A percentile compares a stretch with the other conserved stretches of the same genome.
phyloP scores from a whole-genome alignment of 441 rosid species.

The Syzygium syzygioides region DNA sequence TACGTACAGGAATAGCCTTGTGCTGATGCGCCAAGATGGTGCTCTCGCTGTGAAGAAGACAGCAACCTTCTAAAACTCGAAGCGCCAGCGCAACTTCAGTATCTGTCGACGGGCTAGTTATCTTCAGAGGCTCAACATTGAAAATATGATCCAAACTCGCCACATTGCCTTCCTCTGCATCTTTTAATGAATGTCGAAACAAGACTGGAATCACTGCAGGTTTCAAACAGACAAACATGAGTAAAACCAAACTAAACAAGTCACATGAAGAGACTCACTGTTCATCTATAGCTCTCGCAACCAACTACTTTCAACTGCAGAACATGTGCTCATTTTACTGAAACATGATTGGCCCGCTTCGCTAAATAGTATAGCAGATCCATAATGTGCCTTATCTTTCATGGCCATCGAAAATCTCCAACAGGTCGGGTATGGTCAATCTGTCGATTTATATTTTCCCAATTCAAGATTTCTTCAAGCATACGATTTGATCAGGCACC shows the following conservation, averaged over 20 bases:
- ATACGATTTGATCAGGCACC: background rate
- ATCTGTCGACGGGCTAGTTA: slow-evolving; percentile 75
- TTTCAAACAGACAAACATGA: background rate
- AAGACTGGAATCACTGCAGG: slow-evolving; percentile 71
- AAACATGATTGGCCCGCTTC: background rate
- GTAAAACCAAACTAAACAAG: background rate
- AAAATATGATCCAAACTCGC: slow-evolving; percentile 72
- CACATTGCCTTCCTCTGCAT: slow-evolving; percentile 54
- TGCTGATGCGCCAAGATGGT: slow-evolving; percentile 68
- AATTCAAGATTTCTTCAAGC: background rate
- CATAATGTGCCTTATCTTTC: background rate
- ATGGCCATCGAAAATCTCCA: background rate
- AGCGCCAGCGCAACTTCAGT: slow-evolving; percentile 80
- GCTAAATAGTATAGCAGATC: background rate
- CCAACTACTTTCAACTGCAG: background rate
- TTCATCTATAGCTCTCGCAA: background rate
- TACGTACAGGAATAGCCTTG: slow-evolving; percentile 62
- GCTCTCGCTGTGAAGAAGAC: slow-evolving; percentile 79
- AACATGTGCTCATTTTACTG: background rate
- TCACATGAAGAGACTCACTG: background rate
- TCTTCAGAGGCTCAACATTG: slow-evolving; percentile 69
- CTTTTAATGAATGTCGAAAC: slow-evolving; percentile 67
- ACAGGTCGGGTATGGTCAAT: background rate
- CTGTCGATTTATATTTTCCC: background rate
- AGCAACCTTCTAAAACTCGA: slow-evolving; percentile 88